Evolutionary conservation across 2,329 filamentous ascomycete species (phyloP).

Genomic region (Intubia oerlemansii): DNA sequence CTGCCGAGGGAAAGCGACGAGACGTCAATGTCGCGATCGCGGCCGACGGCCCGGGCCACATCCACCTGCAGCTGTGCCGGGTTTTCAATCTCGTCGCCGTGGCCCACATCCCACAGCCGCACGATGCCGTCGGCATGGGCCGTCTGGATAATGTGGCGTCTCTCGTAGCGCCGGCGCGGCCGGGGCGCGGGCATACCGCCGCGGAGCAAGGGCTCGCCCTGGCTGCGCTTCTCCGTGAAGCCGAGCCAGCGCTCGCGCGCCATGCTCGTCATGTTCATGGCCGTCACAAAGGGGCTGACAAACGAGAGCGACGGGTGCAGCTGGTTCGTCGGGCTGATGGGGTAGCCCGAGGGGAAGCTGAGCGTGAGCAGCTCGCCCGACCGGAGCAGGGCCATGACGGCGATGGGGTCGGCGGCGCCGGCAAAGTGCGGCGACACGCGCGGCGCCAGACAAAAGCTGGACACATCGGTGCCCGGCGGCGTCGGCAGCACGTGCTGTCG

Average conservation of each 20-base stretch:
- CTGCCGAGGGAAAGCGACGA: slow-evolving; percentile 61
- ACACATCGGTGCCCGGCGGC: slow-evolving; percentile 54
- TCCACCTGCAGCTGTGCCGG: slow-evolving; percentile 64
- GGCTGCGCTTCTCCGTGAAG: slow-evolving; percentile 63
- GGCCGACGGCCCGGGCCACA: slow-evolving; percentile 58
- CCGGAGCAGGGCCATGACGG: slow-evolving; percentile 54
- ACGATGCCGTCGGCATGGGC: slow-evolving; percentile 82
- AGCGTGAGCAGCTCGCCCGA: slow-evolving; percentile 80
- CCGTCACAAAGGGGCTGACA: slow-evolving; percentile 72
- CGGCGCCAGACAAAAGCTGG: slow-evolving; percentile 68
- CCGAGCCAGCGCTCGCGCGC: slow-evolving; percentile 72
- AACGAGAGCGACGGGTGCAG: slow-evolving; percentile 73
- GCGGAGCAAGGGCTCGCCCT: slow-evolving; percentile 55
- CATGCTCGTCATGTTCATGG: slow-evolving; percentile 48
- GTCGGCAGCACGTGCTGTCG: slow-evolving; percentile 49
- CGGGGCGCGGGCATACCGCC: slow-evolving; percentile 57
- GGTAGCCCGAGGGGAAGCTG: slow-evolving; percentile 80
- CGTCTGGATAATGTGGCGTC: slow-evolving; percentile 65
- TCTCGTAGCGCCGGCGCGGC: slow-evolving; percentile 56
- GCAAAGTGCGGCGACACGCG: slow-evolving; percentile 66
- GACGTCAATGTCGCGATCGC: slow-evolving; percentile 58
- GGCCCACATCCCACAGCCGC: slow-evolving; percentile 81
- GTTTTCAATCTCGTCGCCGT: slow-evolving; percentile 88
- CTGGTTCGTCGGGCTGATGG: slow-evolving; percentile 82
- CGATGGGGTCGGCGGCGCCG: slow-evolving; percentile 78